Evolutionary conservation across 1,139 yeast species (phyloP), one percentile per base, ranked within the genome.

Genomic region (Yamadazyma songkhlaensis): DNA sequence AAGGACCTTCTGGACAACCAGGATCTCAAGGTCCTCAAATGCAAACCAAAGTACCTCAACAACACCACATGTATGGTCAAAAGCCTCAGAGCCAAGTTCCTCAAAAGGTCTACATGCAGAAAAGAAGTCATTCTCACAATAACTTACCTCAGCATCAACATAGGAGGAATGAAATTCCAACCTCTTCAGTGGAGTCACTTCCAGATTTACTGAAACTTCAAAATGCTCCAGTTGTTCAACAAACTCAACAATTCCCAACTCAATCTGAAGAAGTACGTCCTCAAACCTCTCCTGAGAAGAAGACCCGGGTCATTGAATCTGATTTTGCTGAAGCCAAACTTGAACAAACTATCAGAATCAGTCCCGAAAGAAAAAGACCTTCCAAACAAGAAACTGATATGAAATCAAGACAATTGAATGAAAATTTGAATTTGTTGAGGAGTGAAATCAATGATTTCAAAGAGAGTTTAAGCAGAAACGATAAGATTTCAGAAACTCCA

Each of bases 381-480:
- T 30, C 34, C 7, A 37, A 37, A 26, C 17, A 29, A 22, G 41
- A 38, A 25, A 26, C 38, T 26, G 50, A 54, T 29, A 43, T 32
- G 20, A 64, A 64, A 39, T 43, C 52, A 3, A 36, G 38, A 32
- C 67, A 67, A 37, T 55, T 71, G 50, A 68, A 68, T 42, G 72
- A 68, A 38, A 69, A 70, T 42, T 59, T 72, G 42, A 72, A 70
- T 43, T 48, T 69, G 38, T 59, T 72, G 38, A 51, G 76, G 38
- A 56, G 61, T 20, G 77, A 72, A 48, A 68, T 72, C 40, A 70
- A 70, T 44, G 75, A 71, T 40, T 72, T 71, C 44, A 71, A 70
- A 39, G 76, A 71, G 39, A 67, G 72, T 40, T 57, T 70, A 45
- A 59, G 59, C 32, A 59, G 54, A 35, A 47, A 49, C 11, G 72